Conservation (phyloP, 2,329 filamentous ascomycete genomes). For the Sodiomyces alkalinus region DNA sequence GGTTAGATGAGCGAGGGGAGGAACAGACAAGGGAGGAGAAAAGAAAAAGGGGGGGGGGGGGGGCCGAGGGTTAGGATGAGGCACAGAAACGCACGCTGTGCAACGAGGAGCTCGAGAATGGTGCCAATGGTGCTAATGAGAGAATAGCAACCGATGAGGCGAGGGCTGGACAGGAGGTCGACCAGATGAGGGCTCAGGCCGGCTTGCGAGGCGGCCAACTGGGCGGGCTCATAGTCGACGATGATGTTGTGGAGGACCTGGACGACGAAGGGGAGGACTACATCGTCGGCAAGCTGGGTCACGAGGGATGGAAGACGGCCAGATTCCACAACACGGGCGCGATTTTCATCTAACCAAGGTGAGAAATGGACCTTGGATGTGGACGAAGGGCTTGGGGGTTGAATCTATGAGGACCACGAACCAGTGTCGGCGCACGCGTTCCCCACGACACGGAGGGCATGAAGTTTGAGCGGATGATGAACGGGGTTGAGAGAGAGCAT, state of each 20-base stretch:
- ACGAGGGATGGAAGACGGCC: constrained; percentile 32
- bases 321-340: constrained; percentile 35
- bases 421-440: constrained; percentile 49
- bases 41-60: no score
- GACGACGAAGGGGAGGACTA: constrained; percentile 34
- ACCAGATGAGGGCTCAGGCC: constrained; percentile 33
- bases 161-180: constrained; percentile 29
- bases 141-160: constrained; percentile 22
- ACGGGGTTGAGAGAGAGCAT: constrained; percentile 24
- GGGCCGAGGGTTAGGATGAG: no score
- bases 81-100: constrained; percentile 34
- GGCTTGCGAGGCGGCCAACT: constrained; percentile 36
- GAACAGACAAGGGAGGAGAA: no score
- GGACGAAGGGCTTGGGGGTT: not conserved
- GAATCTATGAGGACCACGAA: constrained; percentile 11
- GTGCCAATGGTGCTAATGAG: constrained; percentile 40
- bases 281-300: constrained; percentile 28
- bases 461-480: constrained; percentile 29
- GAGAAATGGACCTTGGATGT: not conserved
- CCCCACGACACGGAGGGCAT: constrained; percentile 41
- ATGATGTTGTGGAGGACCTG: constrained; percentile 48
- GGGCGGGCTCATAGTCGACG: constrained; percentile 47
- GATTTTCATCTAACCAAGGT: constrained; percentile 35
- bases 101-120: constrained; percentile 36
- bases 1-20: no score